Base-by-base conservation (phyloP, 495 filamentous ascomycete species). In the Barbatosphaeria neglecta region DNA sequence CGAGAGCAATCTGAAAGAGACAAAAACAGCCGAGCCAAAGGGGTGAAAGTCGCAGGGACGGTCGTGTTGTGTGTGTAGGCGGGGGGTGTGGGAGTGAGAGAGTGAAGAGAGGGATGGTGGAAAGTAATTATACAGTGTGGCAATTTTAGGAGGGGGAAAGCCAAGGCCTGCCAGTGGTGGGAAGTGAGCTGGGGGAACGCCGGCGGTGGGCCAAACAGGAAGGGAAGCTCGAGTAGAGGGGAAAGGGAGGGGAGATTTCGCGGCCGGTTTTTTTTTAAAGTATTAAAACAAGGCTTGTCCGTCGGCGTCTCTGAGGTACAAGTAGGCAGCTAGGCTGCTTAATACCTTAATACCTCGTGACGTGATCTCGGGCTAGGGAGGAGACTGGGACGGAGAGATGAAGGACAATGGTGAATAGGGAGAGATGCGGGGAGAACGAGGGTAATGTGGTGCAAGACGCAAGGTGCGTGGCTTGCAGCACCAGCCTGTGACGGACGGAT, bases 181-280 rank as follows among this genome's bases (percentile, higher is more conserved):
- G 48, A 27, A 23, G 58, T 49, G 46, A 45, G 56, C 54, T 45
- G 50, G 58, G 50, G 43, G 57, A 57, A 53, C 53, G 45, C 57
- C 60, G 49, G 49, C 57, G 51, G 53, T 56, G 54, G 58, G 49
- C 51, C 52, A 56, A 57, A 54, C 39, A 41, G 37, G 47, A 53
- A 52, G 64, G 59, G 55, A 61, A 58, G 61, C 66, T 61, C 67
- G 68, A 57, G 55, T 56, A 55, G 46, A 60, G 58, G 49, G 51
- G 53, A 51, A n/a, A n/a, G n/a, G n/a, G n/a, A n/a, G n/a, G n/a
- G n/a, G n/a, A n/a, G n/a, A n/a, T n/a, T n/a, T n/a, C n/a, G n/a
- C n/a, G n/a, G n/a, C n/a, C n/a, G n/a, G n/a, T n/a, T n/a, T n/a
- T n/a, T n/a, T 15, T 35, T 35, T n/a, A n/a, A 11, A 15, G 31